Evolutionary conservation across 208 protist species (phyloP).

Genomic region (Acanthamoeba triangularis): DNA sequence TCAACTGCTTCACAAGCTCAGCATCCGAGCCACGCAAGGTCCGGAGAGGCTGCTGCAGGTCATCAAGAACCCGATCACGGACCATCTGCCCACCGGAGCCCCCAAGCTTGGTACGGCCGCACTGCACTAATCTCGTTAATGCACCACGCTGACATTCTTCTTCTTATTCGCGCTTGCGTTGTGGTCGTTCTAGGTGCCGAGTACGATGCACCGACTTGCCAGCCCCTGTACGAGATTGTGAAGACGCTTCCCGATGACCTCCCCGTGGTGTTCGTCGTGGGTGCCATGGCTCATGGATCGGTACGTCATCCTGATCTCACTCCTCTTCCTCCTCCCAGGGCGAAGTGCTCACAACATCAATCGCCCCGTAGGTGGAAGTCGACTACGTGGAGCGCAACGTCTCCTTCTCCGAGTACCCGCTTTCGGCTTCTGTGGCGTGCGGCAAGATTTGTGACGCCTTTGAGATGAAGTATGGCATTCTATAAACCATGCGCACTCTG

Average conservation of each 20-base stretch:
- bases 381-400: slow-evolving; percentile 92
- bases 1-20: slow-evolving; percentile 98
- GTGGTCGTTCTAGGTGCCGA: slow-evolving; percentile 7
- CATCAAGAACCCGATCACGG: slow-evolving; percentile 99
- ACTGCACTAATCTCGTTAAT: neutral
- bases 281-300: slow-evolving; percentile 92
- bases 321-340: neutral
- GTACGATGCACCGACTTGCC: slow-evolving; percentile 32
- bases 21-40: slow-evolving; percentile 95
- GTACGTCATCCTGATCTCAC: neutral
- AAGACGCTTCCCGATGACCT: slow-evolving; percentile 66
- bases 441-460: slow-evolving; percentile 76
- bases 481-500: slow-evolving; percentile 10
- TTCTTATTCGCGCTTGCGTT: slow-evolving; percentile 77
- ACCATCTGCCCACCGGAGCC: slow-evolving; percentile 95
- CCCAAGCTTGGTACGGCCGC: slow-evolving; percentile 71
- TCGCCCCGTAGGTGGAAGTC: slow-evolving; percentile 78
- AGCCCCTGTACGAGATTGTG: slow-evolving; percentile 75
- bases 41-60: slow-evolving; percentile 98
- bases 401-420: slow-evolving; percentile 93
- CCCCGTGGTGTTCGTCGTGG: slow-evolving; percentile 93
- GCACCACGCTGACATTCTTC: neutral
- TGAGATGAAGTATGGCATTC: slow-evolving; percentile 74
- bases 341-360: neutral
- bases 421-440: slow-evolving; percentile 85